phyloP scores from a whole-genome alignment of 306 rosid species.

The Sindora glabra region DNA sequence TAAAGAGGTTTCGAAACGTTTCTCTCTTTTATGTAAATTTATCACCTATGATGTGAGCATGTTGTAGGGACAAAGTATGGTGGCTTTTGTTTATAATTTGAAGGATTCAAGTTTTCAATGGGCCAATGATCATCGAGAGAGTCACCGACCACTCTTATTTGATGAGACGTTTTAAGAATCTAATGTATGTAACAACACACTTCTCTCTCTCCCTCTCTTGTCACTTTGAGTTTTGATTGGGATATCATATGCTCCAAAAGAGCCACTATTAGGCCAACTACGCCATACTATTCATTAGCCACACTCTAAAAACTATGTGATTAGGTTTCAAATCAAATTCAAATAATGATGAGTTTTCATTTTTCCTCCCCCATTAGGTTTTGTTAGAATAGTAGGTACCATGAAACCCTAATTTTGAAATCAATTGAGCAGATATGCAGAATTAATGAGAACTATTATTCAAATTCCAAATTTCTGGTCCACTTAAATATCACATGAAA shows the following conservation, averaged over 20 bases:
- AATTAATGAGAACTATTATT: no score
- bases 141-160: constrained; percentile 40
- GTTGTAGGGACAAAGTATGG: constrained; percentile 32
- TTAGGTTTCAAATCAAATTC: constrained; percentile 25
- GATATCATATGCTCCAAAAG: constrained; percentile 25
- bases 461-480: no score
- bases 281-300: constrained; percentile 8
- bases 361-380: not conserved
- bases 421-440: no score
- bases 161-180: constrained; percentile 75
- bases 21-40: not conserved
- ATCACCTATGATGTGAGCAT: constrained; percentile 20
- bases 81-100: constrained; percentile 26
- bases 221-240: constrained; percentile 17
- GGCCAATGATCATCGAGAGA: constrained; percentile 32
- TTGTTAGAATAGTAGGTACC: constrained; percentile 13
- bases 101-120: constrained; percentile 21
- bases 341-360: constrained; percentile 19
- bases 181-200: constrained; percentile 16
- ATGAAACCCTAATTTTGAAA: no score
- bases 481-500: no score
- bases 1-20: constrained; percentile 27
- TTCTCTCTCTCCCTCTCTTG: constrained; percentile 11
- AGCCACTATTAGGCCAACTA: constrained; percentile 19
- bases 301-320: constrained; percentile 7